These are phyloP conservation scores for Thymus quinquecostatus DNA, from an alignment of 257 asterid species.

Conservation along the genomic window DNA sequence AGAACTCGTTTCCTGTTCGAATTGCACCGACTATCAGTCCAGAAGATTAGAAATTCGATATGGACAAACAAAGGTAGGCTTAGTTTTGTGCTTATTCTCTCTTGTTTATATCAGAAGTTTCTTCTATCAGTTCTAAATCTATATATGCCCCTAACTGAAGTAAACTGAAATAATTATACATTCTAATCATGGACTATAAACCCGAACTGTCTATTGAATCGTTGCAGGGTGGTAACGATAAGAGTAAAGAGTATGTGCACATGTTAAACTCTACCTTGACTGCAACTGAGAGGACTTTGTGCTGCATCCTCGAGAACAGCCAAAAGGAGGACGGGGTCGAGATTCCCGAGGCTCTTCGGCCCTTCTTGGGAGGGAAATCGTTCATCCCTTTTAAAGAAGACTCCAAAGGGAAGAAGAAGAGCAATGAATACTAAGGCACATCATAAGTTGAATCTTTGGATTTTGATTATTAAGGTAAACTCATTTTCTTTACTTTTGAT, in stretches of 20 bases:
- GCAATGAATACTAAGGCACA: constrained; percentile 19
- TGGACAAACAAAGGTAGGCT: constrained; percentile 80
- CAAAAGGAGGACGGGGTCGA: constrained; percentile 91
- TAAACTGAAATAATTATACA: too few species aligned
- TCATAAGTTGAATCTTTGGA: too few species aligned
- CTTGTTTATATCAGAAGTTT: too few species aligned
- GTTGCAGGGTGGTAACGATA: constrained; percentile 73
- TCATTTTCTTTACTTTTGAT: too few species aligned
- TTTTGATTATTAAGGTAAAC: too few species aligned
- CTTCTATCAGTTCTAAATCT: too few species aligned
- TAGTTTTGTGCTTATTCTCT: background rate
- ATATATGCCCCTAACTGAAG: too few species aligned
- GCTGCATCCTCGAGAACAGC: constrained; percentile 88
- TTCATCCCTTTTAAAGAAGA: too few species aligned
- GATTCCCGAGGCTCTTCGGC: constrained; percentile 70
- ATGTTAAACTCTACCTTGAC: constrained; percentile 90
- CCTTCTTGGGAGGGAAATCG: constrained; percentile 61
- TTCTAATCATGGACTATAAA: too few species aligned
- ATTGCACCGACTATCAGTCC: constrained; percentile 89
- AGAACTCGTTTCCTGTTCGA: constrained; percentile 96
- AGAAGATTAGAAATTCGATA: constrained; percentile 83
- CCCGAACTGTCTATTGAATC: background rate
- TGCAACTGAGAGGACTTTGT: constrained; percentile 92
- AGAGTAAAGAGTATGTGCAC: constrained; percentile 77
- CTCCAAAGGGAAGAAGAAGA: too few species aligned